These are phyloP conservation scores for Picea abies DNA, from an alignment of 83 land plant species.

Conservation along the genomic window DNA sequence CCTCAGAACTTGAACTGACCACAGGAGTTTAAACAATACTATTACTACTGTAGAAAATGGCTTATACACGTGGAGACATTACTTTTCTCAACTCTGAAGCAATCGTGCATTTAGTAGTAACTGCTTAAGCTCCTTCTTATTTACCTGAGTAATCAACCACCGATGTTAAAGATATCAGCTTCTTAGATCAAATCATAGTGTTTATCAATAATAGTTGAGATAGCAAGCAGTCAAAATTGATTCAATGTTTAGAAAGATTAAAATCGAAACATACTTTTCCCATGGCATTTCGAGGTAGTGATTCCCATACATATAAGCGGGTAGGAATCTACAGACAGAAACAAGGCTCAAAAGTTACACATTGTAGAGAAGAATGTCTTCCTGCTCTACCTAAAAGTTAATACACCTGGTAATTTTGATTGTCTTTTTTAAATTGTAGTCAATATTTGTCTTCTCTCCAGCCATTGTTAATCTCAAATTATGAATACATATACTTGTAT, in stretches of 20 bases:
- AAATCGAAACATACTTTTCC: conserved; percentile 53
- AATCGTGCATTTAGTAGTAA: conserved; percentile 16
- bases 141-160: conserved; percentile 42
- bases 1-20: too few species aligned
- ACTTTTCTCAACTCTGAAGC: too few species aligned
- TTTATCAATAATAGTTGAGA: neutral
- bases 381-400: neutral
- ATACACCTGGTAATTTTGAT: too few species aligned
- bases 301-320: conserved; percentile 48
- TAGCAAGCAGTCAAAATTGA: neutral
- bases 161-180: neutral
- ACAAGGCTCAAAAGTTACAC: neutral
- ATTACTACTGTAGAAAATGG: too few species aligned
- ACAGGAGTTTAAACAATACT: too few species aligned
- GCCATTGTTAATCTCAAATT: conserved; percentile 1
- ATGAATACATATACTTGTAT: neutral
- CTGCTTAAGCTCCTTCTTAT: conserved; percentile 66
- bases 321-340: conserved; percentile 51
- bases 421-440: neutral
- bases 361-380: neutral
- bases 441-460: neutral
- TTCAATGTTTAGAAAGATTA: neutral
- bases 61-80: too few species aligned
- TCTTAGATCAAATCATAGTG: neutral
- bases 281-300: conserved; percentile 79